A percentile compares a stretch with the other conserved stretches of the same genome.
Evolutionary conservation across 805 yeast genomes (phyloP).

Genomic region (Cyberlindnera petersonii): DNA sequence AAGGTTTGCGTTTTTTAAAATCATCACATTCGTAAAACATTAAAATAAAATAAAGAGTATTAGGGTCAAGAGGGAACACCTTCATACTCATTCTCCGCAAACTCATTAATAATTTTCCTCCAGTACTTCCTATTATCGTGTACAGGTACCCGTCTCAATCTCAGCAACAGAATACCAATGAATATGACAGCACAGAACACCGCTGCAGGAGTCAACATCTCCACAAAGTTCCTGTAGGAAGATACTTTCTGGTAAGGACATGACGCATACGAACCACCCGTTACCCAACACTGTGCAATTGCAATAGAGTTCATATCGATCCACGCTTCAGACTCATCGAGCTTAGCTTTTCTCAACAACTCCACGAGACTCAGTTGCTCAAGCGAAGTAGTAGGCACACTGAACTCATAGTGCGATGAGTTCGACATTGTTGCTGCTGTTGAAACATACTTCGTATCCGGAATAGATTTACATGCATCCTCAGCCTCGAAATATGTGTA

Average conservation of each 20-base stretch:
- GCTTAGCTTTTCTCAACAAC: conserved; percentile 21
- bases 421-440: background rate
- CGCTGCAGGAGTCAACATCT: conserved; percentile 64
- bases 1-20: too few species aligned
- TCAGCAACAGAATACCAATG: conserved; percentile 45
- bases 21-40: background rate
- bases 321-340: conserved; percentile 51
- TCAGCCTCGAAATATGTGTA: conserved; percentile 42
- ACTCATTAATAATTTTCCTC: conserved; percentile 52
- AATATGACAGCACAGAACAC: conserved; percentile 53
- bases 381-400: conserved; percentile 47
- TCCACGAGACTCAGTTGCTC: conserved; percentile 35
- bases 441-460: conserved; percentile 5
- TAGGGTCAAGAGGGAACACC: conserved; percentile 79
- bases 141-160: conserved; percentile 60
- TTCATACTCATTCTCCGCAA: conserved; percentile 64
- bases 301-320: conserved; percentile 77
- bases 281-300: conserved; percentile 74
- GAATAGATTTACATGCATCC: conserved; percentile 27
- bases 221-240: conserved; percentile 51
- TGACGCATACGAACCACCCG: conserved; percentile 69
- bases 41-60: too few species aligned
- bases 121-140: conserved; percentile 66
- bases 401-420: conserved; percentile 30
- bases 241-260: conserved; percentile 73